Conservation (phyloP, 169 alveolate species). For the Babesia microti region DNA sequence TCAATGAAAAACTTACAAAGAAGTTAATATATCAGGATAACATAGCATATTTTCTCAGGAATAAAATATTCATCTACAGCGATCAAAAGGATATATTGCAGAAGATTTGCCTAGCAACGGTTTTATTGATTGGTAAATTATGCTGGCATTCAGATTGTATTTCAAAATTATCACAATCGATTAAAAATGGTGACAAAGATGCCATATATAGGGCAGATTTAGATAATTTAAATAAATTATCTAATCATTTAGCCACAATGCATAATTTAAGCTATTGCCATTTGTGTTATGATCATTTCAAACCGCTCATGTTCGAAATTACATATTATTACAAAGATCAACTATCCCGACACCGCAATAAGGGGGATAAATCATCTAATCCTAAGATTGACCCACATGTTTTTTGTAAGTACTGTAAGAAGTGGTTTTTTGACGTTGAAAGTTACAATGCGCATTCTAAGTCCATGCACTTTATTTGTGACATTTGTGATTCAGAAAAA, state of each 20-base stretch:
- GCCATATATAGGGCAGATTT: too few relatives aligned
- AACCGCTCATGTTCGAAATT: slow-evolving; percentile 29
- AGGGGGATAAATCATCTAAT: slow-evolving; percentile 17
- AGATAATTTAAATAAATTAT: too few relatives aligned
- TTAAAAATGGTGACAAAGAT: too few relatives aligned
- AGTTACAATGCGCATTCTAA: slow-evolving; percentile 35
- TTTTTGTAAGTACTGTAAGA: slow-evolving; percentile 21
- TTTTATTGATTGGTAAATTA: too few relatives aligned
- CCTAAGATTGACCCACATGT: slow-evolving; percentile 38
- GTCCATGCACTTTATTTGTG: slow-evolving; percentile 36
- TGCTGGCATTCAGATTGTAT: too few relatives aligned
- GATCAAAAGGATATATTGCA: too few relatives aligned
- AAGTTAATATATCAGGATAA: too few relatives aligned
- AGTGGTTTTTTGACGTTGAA: slow-evolving; percentile 33
- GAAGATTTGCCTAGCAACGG: too few relatives aligned
- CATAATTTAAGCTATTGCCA: slow-evolving; percentile 34
- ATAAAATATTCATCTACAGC: too few relatives aligned
- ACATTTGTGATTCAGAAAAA: slow-evolving; percentile 26
- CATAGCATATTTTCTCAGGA: too few relatives aligned
- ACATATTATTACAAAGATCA: slow-evolving; percentile 9
- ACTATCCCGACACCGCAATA: slow-evolving; percentile 14
- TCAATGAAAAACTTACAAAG: too few relatives aligned
- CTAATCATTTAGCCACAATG: slow-evolving; percentile 17
- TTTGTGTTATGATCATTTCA: slow-evolving; percentile 19
- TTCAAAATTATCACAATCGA: too few relatives aligned